Base-by-base conservation (phyloP, 2,329 filamentous ascomycete species). In the Ascochyta viciae-villosae region DNA sequence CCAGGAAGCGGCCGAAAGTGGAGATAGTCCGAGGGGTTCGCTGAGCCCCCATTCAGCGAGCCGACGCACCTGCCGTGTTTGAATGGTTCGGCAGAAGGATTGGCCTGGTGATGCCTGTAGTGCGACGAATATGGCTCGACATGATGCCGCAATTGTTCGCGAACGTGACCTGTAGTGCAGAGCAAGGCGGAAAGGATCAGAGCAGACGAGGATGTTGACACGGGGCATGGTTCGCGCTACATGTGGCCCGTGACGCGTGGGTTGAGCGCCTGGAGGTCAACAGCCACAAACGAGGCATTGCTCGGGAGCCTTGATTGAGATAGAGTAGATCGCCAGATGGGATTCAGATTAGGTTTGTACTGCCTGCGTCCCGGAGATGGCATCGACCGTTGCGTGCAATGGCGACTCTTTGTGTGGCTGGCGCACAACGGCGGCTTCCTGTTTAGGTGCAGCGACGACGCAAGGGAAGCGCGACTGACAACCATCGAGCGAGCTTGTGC, bases 171-270 rank as follows among this genome's bases (percentile, higher is more conserved):
- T 44, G 49, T 46, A 55, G 54, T 40, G 38, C 39, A 53, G 49
- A 58, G 39, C 53, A 60, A 57, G 52, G 39, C 52, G 52, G 57
- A 61, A 57, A 62, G 58, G 60, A 64, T 62, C 56, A 52, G 39
- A 57, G 58, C 48, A 61, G 50, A 58, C 60, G 52, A 63, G 53
- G 55, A 59, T 57, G 51, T 51, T 53, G 52, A 54, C 42, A 65
- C 65, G 64, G 65, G 61, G 65, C 52, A 70, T 71, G 65, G 69
- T 74, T 74, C 70, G 63, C 70, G 70, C 70, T 70, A 73, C 48
- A 42, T 35, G 47, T 44, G 55, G 66, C 41, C 70, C 61, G 64
- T 73, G 67, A 66, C 52, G 59, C 52, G 54, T 54, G 60, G 61
- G 58, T 58, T 63, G 52, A 64, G 59, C 61, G 58, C 63, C 54